Percentiles rank a stretch among this genome's conserved stretches.
Conservation (phyloP, 2,329 filamentous ascomycete species). For the Diaporthe vaccinii region DNA sequence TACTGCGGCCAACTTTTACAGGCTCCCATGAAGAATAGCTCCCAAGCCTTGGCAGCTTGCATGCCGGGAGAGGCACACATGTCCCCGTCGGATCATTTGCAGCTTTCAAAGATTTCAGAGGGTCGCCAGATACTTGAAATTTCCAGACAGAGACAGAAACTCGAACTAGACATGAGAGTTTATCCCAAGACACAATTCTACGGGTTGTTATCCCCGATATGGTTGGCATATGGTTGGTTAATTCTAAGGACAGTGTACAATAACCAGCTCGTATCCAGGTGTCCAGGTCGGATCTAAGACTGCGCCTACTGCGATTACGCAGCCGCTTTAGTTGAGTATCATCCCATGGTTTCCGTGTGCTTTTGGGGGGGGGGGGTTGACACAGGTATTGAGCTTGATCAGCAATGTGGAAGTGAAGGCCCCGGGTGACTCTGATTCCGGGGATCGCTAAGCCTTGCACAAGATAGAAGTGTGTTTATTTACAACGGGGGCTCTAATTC, state of each 20-base stretch:
- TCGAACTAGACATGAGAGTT: not conserved
- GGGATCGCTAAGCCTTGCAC: not conserved
- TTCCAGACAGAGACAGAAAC: not conserved
- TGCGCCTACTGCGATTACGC: not conserved
- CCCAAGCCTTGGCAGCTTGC: not conserved
- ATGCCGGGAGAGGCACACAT: not conserved
- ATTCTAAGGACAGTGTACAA: too few species aligned
- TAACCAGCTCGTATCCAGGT: not conserved
- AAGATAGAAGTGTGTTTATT: not conserved
- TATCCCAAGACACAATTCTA: not conserved
- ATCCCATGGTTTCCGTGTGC: not conserved
- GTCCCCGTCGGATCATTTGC: not conserved
- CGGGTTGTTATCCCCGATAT: not conserved
- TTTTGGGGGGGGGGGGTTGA: too few species aligned
- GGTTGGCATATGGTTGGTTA: not conserved
- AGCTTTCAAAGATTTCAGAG: not conserved
- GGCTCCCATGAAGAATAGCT: not conserved
- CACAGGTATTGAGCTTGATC: not conserved
- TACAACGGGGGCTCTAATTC: not conserved
- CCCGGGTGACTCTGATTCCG: too few species aligned
- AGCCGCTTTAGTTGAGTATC: too few species aligned
- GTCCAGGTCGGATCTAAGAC: not conserved
- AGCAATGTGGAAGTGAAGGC: not conserved
- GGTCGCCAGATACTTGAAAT: not conserved
- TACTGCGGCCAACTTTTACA: not conserved